Evolutionary conservation across 768 basidiomycete genomes (phyloP), one percentile per base, ranked within the genome.

Genomic region (Lenzites betulinus): DNA sequence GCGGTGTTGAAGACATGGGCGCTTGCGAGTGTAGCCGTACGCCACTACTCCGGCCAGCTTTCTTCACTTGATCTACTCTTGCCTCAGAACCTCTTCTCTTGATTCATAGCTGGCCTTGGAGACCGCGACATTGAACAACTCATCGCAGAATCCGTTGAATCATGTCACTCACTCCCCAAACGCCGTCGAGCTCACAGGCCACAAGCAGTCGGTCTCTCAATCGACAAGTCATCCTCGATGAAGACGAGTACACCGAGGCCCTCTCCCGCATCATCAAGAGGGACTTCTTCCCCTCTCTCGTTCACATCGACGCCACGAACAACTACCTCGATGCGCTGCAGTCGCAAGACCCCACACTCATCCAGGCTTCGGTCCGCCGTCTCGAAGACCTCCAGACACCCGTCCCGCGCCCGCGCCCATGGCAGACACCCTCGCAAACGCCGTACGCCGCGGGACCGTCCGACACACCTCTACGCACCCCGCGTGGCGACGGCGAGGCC

Each of bases 231-330:
- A 80, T 93, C 15, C 82, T 92, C 15, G 90, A 93, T 50, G 97
- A 99, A 78, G 97, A 98, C 64, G 93, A 95, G 71, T 98, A 98
- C 73, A 95, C 93, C 1, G 86, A 84, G 47, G 91, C 90, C 1
- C 81, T 99, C 22, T 93, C 92, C 12, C 83, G 87, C 48, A 98
- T 98, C 68, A 98, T 98, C 68, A 90, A 92, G 39, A 88, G 97
- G 50, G 96, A 98, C 76, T 99, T 99, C 82, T 99, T 98, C 70
- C 97, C 97, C 0, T 93, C 93, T 13, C 83, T 98, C 11, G 85
- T 89, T 18, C 92, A 93, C 66, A 82, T 96, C 26, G 92, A 95
- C 66, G 91, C 93, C 20, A 91, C 92, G 33, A 93, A 95, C 71
- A 82, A 80, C 58, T 94, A 95, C 74, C 83, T 96, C 23, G 87